Evolutionary conservation across 2,329 filamentous ascomycete species (phyloP), one percentile per base, ranked within the genome.

Genomic region (Teratosphaeria gauchensis): DNA sequence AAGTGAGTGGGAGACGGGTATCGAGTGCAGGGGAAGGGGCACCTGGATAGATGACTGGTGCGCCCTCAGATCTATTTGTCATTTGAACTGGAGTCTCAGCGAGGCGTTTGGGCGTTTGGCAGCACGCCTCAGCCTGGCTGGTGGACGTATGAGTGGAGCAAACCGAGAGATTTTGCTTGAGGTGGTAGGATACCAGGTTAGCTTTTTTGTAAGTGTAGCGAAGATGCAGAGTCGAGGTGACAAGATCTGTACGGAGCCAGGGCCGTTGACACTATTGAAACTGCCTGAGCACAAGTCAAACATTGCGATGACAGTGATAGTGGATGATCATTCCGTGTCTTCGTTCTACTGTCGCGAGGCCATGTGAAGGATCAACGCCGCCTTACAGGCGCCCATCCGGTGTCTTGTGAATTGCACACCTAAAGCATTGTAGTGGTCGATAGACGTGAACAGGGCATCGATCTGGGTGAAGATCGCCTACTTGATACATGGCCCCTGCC

Each of bases 1-100:
- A 64, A 64, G 35, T 70, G 57, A 63, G 12, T 2, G 52, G 24
- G 19, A 19, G 16, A 21, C 19, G n/a, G 19, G 28, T 35, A 28
- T 28, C n/a, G n/a, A n/a, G 7, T 48, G 38, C 38, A 6, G 42
- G 42, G 19, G 4, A 8, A 4, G 42, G 16, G 21, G 19, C 42
- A 48, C n/a, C 42, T 21, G 42, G 16, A 19, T 19, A 19, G 8
- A 48, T 21, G 42, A 21, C 2, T 19, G 19, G 16, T 21, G 42
- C n/a, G 14, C 7, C 42, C 42, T n/a, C 3, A 4, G 19, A 48
- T 48, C 19, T 19, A 8, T 48, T 24, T 19, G 6, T 6, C 1
- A 48, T 48, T 11, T 48, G 42, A 24, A 11, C 19, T 48, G 42
- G n/a, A 21, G 42, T 7, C 6, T 19, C 42, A 48, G 42, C 42